Conservation (phyloP, 768 basidiomycete genomes). For the Lactarius hengduanensis region DNA sequence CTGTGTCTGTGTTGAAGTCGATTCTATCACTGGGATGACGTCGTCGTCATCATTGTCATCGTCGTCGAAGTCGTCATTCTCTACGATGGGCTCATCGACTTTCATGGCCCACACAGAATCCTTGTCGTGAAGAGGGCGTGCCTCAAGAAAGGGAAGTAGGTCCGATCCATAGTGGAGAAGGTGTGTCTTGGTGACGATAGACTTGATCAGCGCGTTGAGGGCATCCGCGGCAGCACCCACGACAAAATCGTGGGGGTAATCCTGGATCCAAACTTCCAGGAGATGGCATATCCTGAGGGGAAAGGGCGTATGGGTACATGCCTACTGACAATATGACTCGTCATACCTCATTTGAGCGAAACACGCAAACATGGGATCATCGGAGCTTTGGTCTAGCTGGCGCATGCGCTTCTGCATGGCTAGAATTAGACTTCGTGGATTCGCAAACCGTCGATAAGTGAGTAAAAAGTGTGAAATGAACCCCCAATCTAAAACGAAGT, state of each 20-base stretch:
- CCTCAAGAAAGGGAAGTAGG: slow-evolving; percentile 76
- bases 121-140: slow-evolving; percentile 62
- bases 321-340: neutral
- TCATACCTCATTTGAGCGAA: slow-evolving; percentile 84
- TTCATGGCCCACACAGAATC: slow-evolving; percentile 77
- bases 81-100: slow-evolving; percentile 53
- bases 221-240: slow-evolving; percentile 73
- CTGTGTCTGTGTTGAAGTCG: slow-evolving; percentile 29
- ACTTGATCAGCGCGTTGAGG: slow-evolving; percentile 72
- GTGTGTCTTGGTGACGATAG: slow-evolving; percentile 75
- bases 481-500: slow-evolving; percentile 54
- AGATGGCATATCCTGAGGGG: slow-evolving; percentile 69
- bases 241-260: slow-evolving; percentile 78
- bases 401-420: slow-evolving; percentile 88
- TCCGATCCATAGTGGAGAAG: slow-evolving; percentile 84
- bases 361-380: slow-evolving; percentile 83
- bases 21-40: slow-evolving; percentile 29
- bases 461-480: slow-evolving; percentile 80
- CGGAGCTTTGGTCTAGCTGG: slow-evolving; percentile 65
- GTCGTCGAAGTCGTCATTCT: slow-evolving; percentile 55
- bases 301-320: slow-evolving; percentile 12
- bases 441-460: slow-evolving; percentile 80
- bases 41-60: slow-evolving; percentile 50
- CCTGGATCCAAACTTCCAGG: slow-evolving; percentile 72
- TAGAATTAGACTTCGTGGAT: slow-evolving; percentile 73